Conservation (phyloP, 169 alveolate species). For the Plasmodium gallinaceum region DNA sequence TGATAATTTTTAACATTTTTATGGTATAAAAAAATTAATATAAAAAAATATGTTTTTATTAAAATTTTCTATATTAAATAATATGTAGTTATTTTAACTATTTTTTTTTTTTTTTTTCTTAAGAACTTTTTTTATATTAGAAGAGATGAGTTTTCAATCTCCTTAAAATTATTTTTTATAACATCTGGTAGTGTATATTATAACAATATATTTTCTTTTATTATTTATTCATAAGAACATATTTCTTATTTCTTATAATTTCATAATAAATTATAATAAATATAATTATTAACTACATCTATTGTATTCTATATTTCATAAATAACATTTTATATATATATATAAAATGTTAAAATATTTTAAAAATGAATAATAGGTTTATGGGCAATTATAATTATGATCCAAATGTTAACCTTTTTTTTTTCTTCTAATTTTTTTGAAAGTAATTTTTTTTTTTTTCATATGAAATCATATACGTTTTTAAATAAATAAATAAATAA, state of each 20-base stretch:
- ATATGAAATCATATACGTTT: not conserved
- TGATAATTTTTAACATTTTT: conserved; percentile 24
- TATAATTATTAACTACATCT: not conserved
- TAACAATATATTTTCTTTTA: not conserved
- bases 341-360: not conserved
- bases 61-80: no score
- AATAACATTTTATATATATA: not conserved
- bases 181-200: conserved; percentile 40
- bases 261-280: not conserved
- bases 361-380: conserved; percentile 28
- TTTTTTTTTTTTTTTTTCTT: not conserved
- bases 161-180: conserved; percentile 37
- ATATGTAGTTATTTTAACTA: no score
- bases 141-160: not conserved
- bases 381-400: conserved; percentile 30
- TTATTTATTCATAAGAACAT: not conserved
- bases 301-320: not conserved
- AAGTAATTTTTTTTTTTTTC: conserved; percentile 20
- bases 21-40: conserved; percentile 12
- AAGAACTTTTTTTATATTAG: conserved; percentile 29
- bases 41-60: no score
- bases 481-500: not conserved
- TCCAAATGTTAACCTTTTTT: conserved; percentile 28
- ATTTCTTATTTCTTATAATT: not conserved
- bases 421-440: conserved; percentile 64